Evolutionary conservation across 2,329 filamentous ascomycete species (phyloP).

Genomic region (Fusarium odoratissimum): DNA sequence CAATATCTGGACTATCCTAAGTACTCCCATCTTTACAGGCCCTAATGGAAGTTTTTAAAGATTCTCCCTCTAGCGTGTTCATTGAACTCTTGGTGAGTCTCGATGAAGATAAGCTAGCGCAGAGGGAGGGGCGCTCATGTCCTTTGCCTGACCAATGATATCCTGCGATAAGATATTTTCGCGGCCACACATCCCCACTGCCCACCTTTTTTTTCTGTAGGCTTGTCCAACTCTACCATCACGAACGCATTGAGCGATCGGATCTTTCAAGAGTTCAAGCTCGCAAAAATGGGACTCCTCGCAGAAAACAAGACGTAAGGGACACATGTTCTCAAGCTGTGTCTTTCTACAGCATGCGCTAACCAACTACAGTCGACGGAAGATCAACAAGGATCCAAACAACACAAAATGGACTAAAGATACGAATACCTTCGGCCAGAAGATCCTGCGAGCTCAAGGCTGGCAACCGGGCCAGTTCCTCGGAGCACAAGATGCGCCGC

Average conservation of each 20-base stretch:
- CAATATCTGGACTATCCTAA: neutral
- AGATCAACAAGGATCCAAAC: constrained; percentile 91
- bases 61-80: neutral
- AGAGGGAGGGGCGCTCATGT: neutral
- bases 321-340: neutral
- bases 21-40: neutral
- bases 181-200: constrained; percentile 41
- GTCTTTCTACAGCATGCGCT: constrained; percentile 7
- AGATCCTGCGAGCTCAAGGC: constrained; percentile 86
- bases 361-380: constrained; percentile 56
- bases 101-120: constrained; percentile 31
- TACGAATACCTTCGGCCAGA: constrained; percentile 86
- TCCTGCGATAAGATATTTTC: constrained; percentile 46
- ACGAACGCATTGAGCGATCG: constrained; percentile 13
- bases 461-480: constrained; percentile 90
- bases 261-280: constrained; percentile 12
- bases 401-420: constrained; percentile 93
- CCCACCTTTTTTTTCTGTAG: constrained; percentile 47
- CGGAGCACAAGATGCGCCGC: constrained; percentile 79
- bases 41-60: neutral
- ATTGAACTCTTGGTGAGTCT: constrained; percentile 8
- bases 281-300: constrained; percentile 51
- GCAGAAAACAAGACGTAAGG: constrained; percentile 51
- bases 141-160: constrained; percentile 41
- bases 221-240: constrained; percentile 21